These are phyloP conservation scores for Hyaloscypha variabilis DNA, from an alignment of 495 filamentous ascomycete species.

Conservation along the genomic window DNA sequence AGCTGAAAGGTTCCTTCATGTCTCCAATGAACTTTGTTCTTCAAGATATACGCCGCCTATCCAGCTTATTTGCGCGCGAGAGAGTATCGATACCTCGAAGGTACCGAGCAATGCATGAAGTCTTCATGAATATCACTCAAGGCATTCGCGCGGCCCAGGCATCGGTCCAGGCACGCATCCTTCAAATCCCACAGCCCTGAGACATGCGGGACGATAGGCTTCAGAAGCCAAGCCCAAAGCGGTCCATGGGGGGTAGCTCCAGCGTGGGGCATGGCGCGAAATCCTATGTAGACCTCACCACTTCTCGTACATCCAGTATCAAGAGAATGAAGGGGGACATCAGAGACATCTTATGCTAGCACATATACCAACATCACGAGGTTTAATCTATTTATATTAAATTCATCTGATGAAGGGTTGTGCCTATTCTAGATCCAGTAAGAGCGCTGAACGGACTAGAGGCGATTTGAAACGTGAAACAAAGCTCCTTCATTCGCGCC, in stretches of 20 bases:
- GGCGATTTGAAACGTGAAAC: conserved; percentile 18
- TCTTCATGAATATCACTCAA: neutral
- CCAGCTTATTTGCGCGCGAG: neutral
- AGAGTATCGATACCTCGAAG: neutral
- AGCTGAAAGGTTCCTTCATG: too few species aligned
- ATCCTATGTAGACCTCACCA: neutral
- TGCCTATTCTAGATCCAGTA: conserved; percentile 1
- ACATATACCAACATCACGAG: neutral
- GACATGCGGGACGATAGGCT: conserved; percentile 1
- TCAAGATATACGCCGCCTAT: neutral
- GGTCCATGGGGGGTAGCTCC: neutral
- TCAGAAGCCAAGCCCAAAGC: neutral
- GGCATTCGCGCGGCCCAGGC: neutral
- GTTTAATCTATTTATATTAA: conserved; percentile 1
- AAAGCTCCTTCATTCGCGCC: conserved; percentile 19
- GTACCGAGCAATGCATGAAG: neutral
- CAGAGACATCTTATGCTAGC: neutral
- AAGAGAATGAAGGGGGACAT: neutral
- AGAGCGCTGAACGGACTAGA: neutral
- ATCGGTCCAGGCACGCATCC: neutral
- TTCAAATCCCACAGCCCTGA: neutral
- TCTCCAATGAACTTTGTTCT: too few species aligned
- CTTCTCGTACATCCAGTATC: too few species aligned
- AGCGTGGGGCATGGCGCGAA: neutral
- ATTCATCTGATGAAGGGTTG: neutral